phyloP scores from a whole-genome alignment of 345 rosid species.

The Brassica juncea region DNA sequence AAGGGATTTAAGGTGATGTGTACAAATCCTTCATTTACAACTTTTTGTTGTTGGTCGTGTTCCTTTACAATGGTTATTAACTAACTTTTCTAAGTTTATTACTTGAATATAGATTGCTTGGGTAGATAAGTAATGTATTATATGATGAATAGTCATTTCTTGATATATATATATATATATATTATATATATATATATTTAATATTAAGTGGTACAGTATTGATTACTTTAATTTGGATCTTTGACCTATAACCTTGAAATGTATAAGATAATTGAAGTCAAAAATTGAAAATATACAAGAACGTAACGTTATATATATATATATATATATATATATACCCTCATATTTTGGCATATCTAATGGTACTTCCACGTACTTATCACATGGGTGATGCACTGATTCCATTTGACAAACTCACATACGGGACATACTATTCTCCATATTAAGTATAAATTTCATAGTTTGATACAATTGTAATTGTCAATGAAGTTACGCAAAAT shows the following conservation, averaged over 20 bases:
- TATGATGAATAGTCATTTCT: background rate
- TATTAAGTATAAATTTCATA: background rate
- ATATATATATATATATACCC: conserved; percentile 30
- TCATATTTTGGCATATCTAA: conserved; percentile 43
- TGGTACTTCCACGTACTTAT: conserved; percentile 45
- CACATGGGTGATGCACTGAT: conserved; percentile 56
- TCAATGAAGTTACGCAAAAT: background rate
- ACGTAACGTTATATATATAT: conserved; percentile 26
- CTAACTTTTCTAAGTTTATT: background rate
- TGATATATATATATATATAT: too few species aligned
- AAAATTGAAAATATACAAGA: conserved; percentile 15
- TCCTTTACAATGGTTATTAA: too few species aligned
- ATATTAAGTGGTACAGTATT: background rate
- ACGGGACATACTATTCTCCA: conserved; percentile 53
- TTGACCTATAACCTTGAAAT: conserved; percentile 8
- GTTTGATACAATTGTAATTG: background rate
- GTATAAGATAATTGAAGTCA: conserved; percentile 22
- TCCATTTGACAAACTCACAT: conserved; percentile 36
- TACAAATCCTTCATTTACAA: too few species aligned
- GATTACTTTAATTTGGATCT: background rate
- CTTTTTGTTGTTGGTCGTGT: too few species aligned
- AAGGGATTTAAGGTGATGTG: background rate
- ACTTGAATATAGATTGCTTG: background rate
- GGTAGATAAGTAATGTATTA: background rate
- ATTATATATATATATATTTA: too few species aligned